Conservation (phyloP, 441 rosid species). For the Biscutella auriculata region DNA sequence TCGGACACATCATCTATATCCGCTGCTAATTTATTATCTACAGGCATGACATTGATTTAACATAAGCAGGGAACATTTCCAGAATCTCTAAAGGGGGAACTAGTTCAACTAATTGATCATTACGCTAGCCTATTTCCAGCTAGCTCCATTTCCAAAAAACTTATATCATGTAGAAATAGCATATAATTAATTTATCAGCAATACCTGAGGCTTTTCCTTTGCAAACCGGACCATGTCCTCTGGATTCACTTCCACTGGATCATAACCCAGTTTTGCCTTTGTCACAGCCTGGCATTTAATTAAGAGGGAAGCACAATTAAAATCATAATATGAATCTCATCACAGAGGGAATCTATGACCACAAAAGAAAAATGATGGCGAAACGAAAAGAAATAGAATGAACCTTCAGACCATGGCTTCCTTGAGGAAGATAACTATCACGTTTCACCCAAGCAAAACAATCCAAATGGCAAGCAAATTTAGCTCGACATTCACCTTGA, state of each 20-base stretch:
- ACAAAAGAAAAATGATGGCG: neutral
- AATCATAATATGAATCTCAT: neutral
- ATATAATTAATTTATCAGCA: slow-evolving; percentile 7
- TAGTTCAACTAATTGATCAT: slow-evolving; percentile 6
- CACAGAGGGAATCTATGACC: neutral
- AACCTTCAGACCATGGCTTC: slow-evolving; percentile 98
- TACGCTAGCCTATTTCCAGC: slow-evolving; percentile 1
- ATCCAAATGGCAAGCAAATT: slow-evolving; percentile 93
- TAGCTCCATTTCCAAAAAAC: neutral
- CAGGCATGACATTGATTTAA: neutral
- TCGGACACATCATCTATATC: neutral
- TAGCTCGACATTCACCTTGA: slow-evolving; percentile 95
- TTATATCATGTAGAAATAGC: neutral
- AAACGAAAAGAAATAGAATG: slow-evolving; percentile 8
- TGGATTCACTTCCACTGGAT: slow-evolving; percentile 96
- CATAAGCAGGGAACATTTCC: neutral
- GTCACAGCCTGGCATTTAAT: slow-evolving; percentile 75
- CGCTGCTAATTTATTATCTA: neutral
- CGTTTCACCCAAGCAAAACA: slow-evolving; percentile 99
- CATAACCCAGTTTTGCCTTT: slow-evolving; percentile 93
- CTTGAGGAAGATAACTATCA: slow-evolving; percentile 99
- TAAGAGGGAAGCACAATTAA: slow-evolving; percentile 8
- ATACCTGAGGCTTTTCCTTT: slow-evolving; percentile 89
- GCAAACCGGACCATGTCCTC: slow-evolving; percentile 99
- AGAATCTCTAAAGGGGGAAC: neutral